phyloP scores from a whole-genome alignment of 768 basidiomycete genomes.

The Boletus pseudo-olivaceus region DNA sequence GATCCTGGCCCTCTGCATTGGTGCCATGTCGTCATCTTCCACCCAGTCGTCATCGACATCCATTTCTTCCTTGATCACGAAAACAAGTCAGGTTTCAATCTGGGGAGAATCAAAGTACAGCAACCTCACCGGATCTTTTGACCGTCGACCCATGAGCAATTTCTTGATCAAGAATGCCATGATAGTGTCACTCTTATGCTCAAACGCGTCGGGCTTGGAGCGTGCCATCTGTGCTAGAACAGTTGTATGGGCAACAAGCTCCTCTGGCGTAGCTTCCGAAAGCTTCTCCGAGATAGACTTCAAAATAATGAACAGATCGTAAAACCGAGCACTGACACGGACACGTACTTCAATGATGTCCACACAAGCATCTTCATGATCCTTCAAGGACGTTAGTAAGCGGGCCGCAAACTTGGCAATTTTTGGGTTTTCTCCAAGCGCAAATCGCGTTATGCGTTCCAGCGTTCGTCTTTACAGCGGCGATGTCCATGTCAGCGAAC shows the following conservation, averaged over 20 bases:
- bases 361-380: slow-evolving; percentile 46
- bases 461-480: slow-evolving; percentile 50
- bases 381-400: slow-evolving; percentile 57
- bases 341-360: slow-evolving; percentile 62
- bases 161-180: slow-evolving; percentile 69
- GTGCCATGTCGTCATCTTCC: slow-evolving; percentile 58
- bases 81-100: background rate
- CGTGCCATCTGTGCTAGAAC: slow-evolving; percentile 74
- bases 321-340: background rate
- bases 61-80: slow-evolving; percentile 47
- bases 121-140: slow-evolving; percentile 43
- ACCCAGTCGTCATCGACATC: slow-evolving; percentile 72
- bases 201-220: slow-evolving; percentile 68
- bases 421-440: slow-evolving; percentile 53
- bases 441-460: slow-evolving; percentile 61
- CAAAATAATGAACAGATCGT: background rate
- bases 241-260: slow-evolving; percentile 62
- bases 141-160: slow-evolving; percentile 57
- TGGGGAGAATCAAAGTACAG: background rate
- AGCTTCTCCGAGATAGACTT: slow-evolving; percentile 62
- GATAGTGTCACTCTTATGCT: slow-evolving; percentile 71
- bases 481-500: background rate
- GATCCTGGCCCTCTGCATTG: slow-evolving; percentile 64
- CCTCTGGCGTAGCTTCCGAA: slow-evolving; percentile 42
- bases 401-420: slow-evolving; percentile 87